phyloP scores from a whole-genome alignment of 371 early-diverging fungal genomes.

The Apophysomyces trapeziformis region DNA sequence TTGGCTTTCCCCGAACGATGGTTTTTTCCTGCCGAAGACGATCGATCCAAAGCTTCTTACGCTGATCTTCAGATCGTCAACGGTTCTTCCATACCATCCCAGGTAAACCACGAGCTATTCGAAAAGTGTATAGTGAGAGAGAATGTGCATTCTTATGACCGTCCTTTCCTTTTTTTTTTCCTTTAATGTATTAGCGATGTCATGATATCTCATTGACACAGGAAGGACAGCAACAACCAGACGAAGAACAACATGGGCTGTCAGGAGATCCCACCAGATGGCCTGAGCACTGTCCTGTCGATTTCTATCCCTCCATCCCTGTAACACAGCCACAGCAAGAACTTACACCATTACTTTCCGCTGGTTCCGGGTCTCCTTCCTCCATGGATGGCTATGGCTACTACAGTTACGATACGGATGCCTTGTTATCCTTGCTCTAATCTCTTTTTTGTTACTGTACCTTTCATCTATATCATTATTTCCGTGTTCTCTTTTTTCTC shows the following conservation, averaged over 20 bases:
- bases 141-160: too few relatives aligned
- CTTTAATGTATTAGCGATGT: too few relatives aligned
- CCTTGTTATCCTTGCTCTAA: slow-evolving; percentile 7
- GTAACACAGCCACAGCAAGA: slow-evolving; percentile 7
- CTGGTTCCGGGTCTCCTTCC: slow-evolving; percentile 7
- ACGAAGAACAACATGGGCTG: too few relatives aligned
- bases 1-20: slow-evolving; percentile 6
- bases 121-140: slow-evolving; percentile 51
- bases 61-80: neutral
- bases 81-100: slow-evolving; percentile 19
- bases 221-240: too few relatives aligned
- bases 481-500: neutral
- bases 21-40: neutral
- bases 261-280: slow-evolving; percentile 67
- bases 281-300: slow-evolving; percentile 7
- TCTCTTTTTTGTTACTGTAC: neutral
- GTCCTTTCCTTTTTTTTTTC: too few relatives aligned
- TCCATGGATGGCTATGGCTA: slow-evolving; percentile 1
- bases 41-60: neutral
- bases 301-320: slow-evolving; percentile 2
- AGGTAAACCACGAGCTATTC: slow-evolving; percentile 15
- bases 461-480: neutral
- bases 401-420: slow-evolving; percentile 6
- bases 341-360: slow-evolving; percentile 9
- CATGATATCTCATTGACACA: too few relatives aligned